Base-by-base conservation (phyloP, 129 eudicot species). In the Artemisia tridentata region DNA sequence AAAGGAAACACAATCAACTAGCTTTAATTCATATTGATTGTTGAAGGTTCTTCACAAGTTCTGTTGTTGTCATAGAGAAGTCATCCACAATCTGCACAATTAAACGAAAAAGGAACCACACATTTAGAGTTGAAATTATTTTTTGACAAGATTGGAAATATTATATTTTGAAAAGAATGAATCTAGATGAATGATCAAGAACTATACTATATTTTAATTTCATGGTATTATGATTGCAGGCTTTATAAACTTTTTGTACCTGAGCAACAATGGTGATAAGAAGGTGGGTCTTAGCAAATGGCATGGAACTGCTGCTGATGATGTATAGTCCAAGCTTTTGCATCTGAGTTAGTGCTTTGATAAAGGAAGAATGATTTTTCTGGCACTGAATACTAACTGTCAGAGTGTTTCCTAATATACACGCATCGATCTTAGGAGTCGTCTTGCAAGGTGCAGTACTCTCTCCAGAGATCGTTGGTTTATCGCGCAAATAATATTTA, bases 241-340 rank as follows among this genome's bases (percentile, higher is more conserved):
- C 11, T 11, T 49, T 4, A 5, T 12, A 15, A 18, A 59, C 2
- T 3, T 29, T 10, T 53, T 47, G 65, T 79, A 87, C 93, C 93
- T 77, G 75, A 31, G 93, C 93, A 65, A 80, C 75, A 67, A 87
- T 50, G 63, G 78, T 79, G 20, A 87, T 71, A 58, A 75, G 65
- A 61, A 81, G 63, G 18, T 72, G 66, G 50, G 54, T 64, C 5
- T 55, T 50, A 3, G 83, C 87, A 61, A 87, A 84, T 16, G 83
- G 73, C 58, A 82, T 77, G 34, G 72, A 61, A 41, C 78, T 67
- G 63, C 78, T 69, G 31, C 78, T 79, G 13, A 74, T 55, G 69
- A 84, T 66, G 0, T 80, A 79, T 11, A 87, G 18, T 56, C 80
- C 72, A 68, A 81, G 77, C 50, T 81, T 82, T 38, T 79, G 81